These are phyloP conservation scores for Aspergillus candidus DNA, from an alignment of 2,329 filamentous ascomycete genomes.

Conservation along the genomic window DNA sequence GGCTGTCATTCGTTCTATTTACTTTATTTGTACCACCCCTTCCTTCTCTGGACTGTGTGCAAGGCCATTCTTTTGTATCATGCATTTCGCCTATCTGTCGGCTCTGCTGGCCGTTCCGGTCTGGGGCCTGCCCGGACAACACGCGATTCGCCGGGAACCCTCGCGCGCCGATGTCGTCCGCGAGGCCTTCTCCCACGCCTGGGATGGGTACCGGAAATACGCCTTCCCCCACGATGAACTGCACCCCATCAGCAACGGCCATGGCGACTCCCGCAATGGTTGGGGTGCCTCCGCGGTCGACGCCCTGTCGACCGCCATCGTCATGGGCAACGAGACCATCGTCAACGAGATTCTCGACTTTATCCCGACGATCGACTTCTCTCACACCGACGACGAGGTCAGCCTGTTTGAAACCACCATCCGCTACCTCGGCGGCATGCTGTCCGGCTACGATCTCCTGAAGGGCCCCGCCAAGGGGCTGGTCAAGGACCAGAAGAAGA, in stretches of 20 bases:
- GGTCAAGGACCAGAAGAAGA: conserved; percentile 42
- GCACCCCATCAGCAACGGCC: conserved; percentile 59
- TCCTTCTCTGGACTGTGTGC: not conserved
- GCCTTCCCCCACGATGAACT: conserved; percentile 75
- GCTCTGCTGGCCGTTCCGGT: conserved; percentile 16
- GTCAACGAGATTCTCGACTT: conserved; percentile 66
- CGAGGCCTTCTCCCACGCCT: conserved; percentile 63
- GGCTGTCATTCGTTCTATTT: conserved; percentile 11
- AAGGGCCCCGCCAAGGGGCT: conserved; percentile 57
- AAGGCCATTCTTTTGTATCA: conserved; percentile 7
- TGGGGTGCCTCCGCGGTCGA: conserved; percentile 84
- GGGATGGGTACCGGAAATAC: conserved; percentile 66
- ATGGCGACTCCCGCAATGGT: conserved; percentile 65
- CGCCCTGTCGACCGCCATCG: conserved; percentile 68
- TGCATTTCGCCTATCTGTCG: conserved; percentile 21
- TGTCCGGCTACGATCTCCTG: conserved; percentile 65
- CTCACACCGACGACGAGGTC: conserved; percentile 53
- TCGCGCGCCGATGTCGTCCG: conserved; percentile 56
- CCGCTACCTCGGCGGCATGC: conserved; percentile 72
- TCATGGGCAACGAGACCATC: conserved; percentile 65
- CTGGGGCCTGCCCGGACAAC: conserved; percentile 12
- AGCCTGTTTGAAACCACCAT: conserved; percentile 90
- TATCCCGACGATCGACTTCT: conserved; percentile 66
- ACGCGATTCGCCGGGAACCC: too few species aligned
- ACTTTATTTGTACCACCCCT: conserved; percentile 6